Evolutionary conservation across 2,329 filamentous ascomycete species (phyloP).

Genomic region (Scorias spongiosa): DNA sequence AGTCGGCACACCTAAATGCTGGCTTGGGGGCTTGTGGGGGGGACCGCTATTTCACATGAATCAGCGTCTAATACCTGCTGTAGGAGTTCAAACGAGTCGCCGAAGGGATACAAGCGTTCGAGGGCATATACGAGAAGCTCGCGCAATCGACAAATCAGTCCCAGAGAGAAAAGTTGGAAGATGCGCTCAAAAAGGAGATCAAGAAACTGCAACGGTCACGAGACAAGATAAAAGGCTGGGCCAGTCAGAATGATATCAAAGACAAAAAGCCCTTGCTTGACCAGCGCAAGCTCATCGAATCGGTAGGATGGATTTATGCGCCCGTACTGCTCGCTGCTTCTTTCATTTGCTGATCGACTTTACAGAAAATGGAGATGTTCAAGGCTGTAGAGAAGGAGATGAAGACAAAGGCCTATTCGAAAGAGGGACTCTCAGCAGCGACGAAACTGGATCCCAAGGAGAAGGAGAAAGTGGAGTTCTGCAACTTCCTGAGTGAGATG

Average conservation of each 20-base stretch:
- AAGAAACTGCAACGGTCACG: slow-evolving; percentile 96
- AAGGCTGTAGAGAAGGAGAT: slow-evolving; percentile 99
- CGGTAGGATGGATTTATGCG: slow-evolving; percentile 38
- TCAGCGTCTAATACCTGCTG: slow-evolving; percentile 5
- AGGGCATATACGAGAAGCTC: slow-evolving; percentile 95
- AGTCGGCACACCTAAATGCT: no score
- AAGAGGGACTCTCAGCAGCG: slow-evolving; percentile 84
- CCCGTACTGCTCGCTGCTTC: slow-evolving; percentile 17
- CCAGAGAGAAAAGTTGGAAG: slow-evolving; percentile 96
- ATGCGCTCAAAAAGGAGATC: slow-evolving; percentile 97
- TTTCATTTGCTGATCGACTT: slow-evolving; percentile 5
- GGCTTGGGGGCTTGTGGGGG: no score
- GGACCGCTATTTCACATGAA: no score
- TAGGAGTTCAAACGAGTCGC: slow-evolving; percentile 79
- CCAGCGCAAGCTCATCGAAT: slow-evolving; percentile 91
- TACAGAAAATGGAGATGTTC: slow-evolving; percentile 97
- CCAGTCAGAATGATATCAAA: slow-evolving; percentile 96
- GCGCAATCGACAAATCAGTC: slow-evolving; percentile 80
- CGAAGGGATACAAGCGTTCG: slow-evolving; percentile 84
- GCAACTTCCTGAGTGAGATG: slow-evolving; percentile 72
- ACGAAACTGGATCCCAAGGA: slow-evolving; percentile 95
- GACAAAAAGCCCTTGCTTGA: slow-evolving; percentile 93
- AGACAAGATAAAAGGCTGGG: slow-evolving; percentile 99
- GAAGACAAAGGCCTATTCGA: slow-evolving; percentile 99
- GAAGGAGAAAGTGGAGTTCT: slow-evolving; percentile 77